Evolutionary conservation across 2,329 filamentous ascomycete species (phyloP).

Genomic region (Diplodia corticola): DNA sequence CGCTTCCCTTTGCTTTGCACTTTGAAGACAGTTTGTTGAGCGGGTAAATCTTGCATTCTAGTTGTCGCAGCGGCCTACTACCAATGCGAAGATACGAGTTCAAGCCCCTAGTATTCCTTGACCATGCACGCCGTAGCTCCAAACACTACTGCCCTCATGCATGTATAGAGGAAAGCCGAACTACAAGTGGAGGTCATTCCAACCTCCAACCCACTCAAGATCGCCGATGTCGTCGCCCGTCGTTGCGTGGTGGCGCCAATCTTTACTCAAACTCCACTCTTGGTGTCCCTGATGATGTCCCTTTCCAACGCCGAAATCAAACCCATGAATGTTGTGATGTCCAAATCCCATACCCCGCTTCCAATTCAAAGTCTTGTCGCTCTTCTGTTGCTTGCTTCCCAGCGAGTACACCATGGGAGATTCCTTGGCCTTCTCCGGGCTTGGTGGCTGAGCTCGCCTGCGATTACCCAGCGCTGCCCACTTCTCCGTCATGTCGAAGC

Average conservation of each 20-base stretch:
- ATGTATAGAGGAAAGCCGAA: conserved; percentile 15
- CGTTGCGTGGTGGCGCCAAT: conserved; percentile 50
- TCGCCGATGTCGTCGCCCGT: conserved; percentile 70
- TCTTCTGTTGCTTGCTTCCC: conserved; percentile 38
- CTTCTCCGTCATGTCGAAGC: conserved; percentile 63
- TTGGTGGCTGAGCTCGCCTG: conserved; percentile 64
- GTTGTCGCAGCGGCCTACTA: conserved; percentile 23
- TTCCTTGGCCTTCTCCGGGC: conserved; percentile 43
- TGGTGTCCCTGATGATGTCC: conserved; percentile 31
- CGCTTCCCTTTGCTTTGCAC: not conserved
- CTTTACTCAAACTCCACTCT: conserved; percentile 48
- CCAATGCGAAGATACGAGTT: conserved; percentile 23
- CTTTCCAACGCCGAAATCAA: conserved; percentile 19
- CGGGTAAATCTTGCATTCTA: conserved; percentile 24
- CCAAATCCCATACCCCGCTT: conserved; percentile 29
- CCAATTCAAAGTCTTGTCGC: conserved; percentile 41
- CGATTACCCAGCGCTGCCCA: conserved; percentile 87
- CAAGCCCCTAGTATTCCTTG: conserved; percentile 14
- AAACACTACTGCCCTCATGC: conserved; percentile 17
- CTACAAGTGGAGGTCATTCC: conserved; percentile 70
- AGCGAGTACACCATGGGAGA: conserved; percentile 35
- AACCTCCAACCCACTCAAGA: conserved; percentile 93
- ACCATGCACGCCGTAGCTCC: conserved; percentile 20
- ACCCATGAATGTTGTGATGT: conserved; percentile 17
- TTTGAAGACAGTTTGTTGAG: not conserved